These are phyloP conservation scores for Globisporangium mamillatum DNA, from an alignment of 352 stramenopile genomes.

Conservation along the genomic window DNA sequence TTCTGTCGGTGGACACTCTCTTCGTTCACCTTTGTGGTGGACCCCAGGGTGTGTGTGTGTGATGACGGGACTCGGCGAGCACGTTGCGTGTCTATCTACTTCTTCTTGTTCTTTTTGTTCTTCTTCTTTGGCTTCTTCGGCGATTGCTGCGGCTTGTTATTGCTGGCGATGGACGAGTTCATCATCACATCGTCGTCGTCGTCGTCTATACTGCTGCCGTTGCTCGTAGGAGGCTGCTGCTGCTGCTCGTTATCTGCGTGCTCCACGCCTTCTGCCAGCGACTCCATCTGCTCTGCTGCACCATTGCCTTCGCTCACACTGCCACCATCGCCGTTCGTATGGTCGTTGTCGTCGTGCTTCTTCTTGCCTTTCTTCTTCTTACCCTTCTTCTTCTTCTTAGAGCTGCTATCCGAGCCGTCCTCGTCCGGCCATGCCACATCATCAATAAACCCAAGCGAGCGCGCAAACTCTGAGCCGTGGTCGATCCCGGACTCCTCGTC, in stretches of 20 bases:
- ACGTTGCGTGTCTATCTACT: constrained; percentile 34
- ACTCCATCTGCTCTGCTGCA: constrained; percentile 22
- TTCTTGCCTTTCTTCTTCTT: constrained; percentile 50
- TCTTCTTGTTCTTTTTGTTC: constrained; percentile 50
- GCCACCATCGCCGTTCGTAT: constrained; percentile 1
- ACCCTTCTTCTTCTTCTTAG: constrained; percentile 80
- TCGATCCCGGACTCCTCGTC: constrained; percentile 68
- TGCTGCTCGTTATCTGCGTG: constrained; percentile 1
- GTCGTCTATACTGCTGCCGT: constrained; percentile 17
- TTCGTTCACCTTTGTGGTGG: background rate
- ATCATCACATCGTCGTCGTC: constrained; percentile 2
- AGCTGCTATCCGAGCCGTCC: constrained; percentile 33
- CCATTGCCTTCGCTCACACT: background rate
- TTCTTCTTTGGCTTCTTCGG: constrained; percentile 44
- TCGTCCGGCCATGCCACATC: constrained; percentile 83
- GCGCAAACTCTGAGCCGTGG: constrained; percentile 78
- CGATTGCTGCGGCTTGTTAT: constrained; percentile 1
- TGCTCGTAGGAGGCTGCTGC: constrained; percentile 6
- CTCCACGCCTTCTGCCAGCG: background rate
- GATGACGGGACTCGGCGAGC: background rate
- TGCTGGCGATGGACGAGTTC: constrained; percentile 3
- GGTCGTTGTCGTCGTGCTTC: constrained; percentile 6
- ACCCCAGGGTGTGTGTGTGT: no score
- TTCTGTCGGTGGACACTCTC: background rate
- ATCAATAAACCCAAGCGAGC: constrained; percentile 78